Conservation (phyloP, 768 basidiomycete genomes). For the Cystobasidiopsis lactophilus region DNA sequence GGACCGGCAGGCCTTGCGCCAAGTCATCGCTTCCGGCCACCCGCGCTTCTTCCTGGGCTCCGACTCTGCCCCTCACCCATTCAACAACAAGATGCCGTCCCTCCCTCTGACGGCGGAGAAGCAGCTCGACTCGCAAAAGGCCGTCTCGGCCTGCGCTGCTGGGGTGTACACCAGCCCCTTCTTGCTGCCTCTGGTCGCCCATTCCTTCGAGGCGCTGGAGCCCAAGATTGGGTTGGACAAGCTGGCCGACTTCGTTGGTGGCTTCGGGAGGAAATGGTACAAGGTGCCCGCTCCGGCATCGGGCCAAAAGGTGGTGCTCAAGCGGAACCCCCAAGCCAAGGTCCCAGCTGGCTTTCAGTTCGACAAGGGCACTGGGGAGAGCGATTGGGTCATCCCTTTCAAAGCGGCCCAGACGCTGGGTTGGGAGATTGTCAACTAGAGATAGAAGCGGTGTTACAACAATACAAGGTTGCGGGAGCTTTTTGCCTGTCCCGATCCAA, state of each 20-base stretch:
- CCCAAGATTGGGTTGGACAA: conserved; percentile 66
- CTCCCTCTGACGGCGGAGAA: conserved; percentile 8
- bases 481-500: too few relatives aligned
- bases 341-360: conserved; percentile 15
- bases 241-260: conserved; percentile 57
- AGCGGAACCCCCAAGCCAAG: conserved; percentile 19
- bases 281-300: conserved; percentile 19
- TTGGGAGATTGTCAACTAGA: conserved; percentile 32
- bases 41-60: conserved; percentile 93
- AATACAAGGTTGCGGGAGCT: too few relatives aligned
- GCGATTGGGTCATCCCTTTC: conserved; percentile 50
- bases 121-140: conserved; percentile 30
- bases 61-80: conserved; percentile 83
- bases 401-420: conserved; percentile 59
- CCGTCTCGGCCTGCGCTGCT: conserved; percentile 56
- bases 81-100: conserved; percentile 21
- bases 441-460: neutral
- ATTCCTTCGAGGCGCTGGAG: conserved; percentile 63
- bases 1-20: conserved; percentile 59
- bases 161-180: conserved; percentile 90
- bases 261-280: conserved; percentile 64
- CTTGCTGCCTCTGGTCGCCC: conserved; percentile 69
- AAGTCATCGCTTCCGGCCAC: conserved; percentile 46
- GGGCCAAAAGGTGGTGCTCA: conserved; percentile 20
- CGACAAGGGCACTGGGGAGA: too few relatives aligned